phyloP scores from a whole-genome alignment of 495 filamentous ascomycete species.

The Penicillium herquei region DNA sequence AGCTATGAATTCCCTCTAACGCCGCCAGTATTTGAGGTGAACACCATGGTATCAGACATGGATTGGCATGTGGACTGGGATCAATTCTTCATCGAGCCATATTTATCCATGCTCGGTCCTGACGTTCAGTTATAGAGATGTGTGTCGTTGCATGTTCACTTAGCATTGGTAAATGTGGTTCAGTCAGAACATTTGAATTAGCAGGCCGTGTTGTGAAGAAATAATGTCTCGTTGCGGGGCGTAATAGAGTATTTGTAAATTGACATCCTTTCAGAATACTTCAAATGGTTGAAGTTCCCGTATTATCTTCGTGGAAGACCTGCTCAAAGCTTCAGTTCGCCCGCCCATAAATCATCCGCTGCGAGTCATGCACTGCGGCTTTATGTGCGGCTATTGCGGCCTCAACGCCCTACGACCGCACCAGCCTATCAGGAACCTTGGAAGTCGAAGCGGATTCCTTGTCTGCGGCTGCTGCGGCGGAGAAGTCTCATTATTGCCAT shows the following conservation, averaged over 20 bases:
- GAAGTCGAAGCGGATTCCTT: background rate
- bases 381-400: slow-evolving; percentile 29
- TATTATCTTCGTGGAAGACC: no score
- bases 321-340: no score
- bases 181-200: no score
- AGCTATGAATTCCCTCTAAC: slow-evolving; percentile 16
- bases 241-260: no score
- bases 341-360: no score
- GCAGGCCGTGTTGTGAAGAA: no score
- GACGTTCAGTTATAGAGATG: slow-evolving; percentile 16
- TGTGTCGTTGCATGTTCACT: no score
- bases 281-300: no score
- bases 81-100: slow-evolving; percentile 30
- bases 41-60: slow-evolving; percentile 17
- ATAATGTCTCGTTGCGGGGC: no score
- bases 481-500: background rate
- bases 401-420: slow-evolving; percentile 14
- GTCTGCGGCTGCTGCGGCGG: slow-evolving; percentile 6
- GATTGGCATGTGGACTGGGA: slow-evolving; percentile 28
- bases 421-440: background rate
- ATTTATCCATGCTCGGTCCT: slow-evolving; percentile 23
- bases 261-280: no score
- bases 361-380: slow-evolving; percentile 15
- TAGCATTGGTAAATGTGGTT: no score
- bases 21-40: slow-evolving; percentile 11